Evolutionary conservation across 2,329 filamentous ascomycete genomes (phyloP), one percentile per base, ranked within the genome.

Genomic region (Aureobasidium melanogenum): DNA sequence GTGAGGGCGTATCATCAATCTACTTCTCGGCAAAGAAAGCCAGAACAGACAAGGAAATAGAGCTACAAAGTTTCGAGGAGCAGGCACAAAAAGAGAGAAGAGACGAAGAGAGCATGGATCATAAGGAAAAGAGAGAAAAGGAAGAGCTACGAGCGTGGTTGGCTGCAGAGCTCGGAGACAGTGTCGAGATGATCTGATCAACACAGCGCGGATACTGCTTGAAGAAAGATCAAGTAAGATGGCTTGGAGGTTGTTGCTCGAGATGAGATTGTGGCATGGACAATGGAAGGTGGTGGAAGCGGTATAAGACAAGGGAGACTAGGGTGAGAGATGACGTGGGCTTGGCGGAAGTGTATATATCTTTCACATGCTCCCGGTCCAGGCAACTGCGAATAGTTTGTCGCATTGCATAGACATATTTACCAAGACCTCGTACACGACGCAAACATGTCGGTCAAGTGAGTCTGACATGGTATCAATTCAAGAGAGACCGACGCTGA

Each of bases 81-180:
- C 17, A 36, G 34, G 8, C 19, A 36, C 56, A 43, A 38, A 44
- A 22, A 34, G 34, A 30, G 2, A n/a, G 41, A n/a, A 63, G 28
- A 28, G n/a, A 19, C 28, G 63, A 50, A 47, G 64, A 34, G 22
- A 22, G 22, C 32, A 59, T 50, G 43, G 36, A 60, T 28, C 34
- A 41, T 10, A 47, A 47, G 51, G 50, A 30, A 30, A 30, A 30
- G 28, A 5, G 28, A 8, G 50, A 63, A 28, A 30, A 24, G 38
- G 41, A 72, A 50, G 72, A 69, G 50, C 64, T 76, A 1, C 71
- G 75, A 46, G 67, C 69, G 1, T 77, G 74, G 73, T 63, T 77
- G 6, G 67, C 72, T 17, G 62, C 67, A 32, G 73, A 76, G 62
- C 75, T 74, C 55, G 75, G 74, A 12, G 70, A 73, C 56, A 69